Evolutionary conservation across 768 basidiomycete genomes (phyloP).

Genomic region (Lactarius akahatsu): DNA sequence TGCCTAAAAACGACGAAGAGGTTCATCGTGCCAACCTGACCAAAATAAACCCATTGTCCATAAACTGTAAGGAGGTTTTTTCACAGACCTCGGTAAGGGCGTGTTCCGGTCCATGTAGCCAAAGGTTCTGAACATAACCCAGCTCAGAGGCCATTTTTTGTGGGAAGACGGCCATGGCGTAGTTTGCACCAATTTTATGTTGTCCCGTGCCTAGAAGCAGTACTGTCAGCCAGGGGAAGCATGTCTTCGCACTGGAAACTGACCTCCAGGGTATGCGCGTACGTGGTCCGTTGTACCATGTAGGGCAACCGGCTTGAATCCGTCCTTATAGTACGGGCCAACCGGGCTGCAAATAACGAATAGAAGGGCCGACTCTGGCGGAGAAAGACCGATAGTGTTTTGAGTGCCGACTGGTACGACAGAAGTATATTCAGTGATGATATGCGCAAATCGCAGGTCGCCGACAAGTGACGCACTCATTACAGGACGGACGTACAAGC

Average conservation of each 20-base stretch:
- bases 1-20: slow-evolving; percentile 65
- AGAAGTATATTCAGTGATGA: neutral
- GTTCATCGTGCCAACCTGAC: slow-evolving; percentile 77
- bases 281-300: slow-evolving; percentile 76
- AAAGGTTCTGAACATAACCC: slow-evolving; percentile 78
- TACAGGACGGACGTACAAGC: slow-evolving; percentile 51
- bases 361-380: slow-evolving; percentile 48
- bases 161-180: slow-evolving; percentile 59
- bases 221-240: neutral
- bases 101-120: slow-evolving; percentile 67
- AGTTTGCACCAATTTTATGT: slow-evolving; percentile 65
- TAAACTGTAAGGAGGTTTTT: slow-evolving; percentile 31
- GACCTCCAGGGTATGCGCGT: slow-evolving; percentile 83
- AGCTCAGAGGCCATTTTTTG: slow-evolving; percentile 61
- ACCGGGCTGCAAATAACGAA: slow-evolving; percentile 49
- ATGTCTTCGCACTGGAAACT: neutral
- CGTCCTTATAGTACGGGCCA: slow-evolving; percentile 52
- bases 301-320: slow-evolving; percentile 53
- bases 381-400: slow-evolving; percentile 46
- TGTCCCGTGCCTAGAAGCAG: slow-evolving; percentile 42
- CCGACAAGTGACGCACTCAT: slow-evolving; percentile 32
- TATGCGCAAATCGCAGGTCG: neutral
- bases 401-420: slow-evolving; percentile 45
- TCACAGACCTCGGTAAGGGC: slow-evolving; percentile 52
- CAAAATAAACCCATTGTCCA: slow-evolving; percentile 35